These are phyloP conservation scores for Microcyclosporella mali DNA, from an alignment of 2,329 filamentous ascomycete genomes.

Conservation along the genomic window DNA sequence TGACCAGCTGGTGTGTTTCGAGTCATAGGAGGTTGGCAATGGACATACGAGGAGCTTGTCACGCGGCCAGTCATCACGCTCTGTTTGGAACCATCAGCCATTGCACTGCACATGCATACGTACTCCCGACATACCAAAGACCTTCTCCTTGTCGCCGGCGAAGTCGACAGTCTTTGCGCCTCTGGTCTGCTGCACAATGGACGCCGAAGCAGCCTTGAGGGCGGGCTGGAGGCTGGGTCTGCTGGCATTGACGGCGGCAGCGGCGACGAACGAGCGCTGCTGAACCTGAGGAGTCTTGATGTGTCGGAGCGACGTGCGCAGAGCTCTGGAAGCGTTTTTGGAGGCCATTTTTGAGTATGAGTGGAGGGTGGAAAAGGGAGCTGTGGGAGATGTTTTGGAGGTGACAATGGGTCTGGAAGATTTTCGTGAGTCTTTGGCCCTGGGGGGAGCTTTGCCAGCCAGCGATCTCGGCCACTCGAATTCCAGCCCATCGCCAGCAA, in stretches of 20 bases:
- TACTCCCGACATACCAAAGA: slow-evolving; percentile 62
- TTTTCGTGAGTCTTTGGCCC: slow-evolving; percentile 6
- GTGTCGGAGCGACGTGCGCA: slow-evolving; percentile 53
- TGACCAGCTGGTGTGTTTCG: slow-evolving; percentile 1
- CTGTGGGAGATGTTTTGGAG: background rate
- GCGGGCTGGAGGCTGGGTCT: slow-evolving; percentile 40
- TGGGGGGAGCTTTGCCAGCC: no score
- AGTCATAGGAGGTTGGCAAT: slow-evolving; percentile 5
- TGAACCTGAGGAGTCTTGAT: slow-evolving; percentile 46
- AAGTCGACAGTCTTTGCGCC: slow-evolving; percentile 99
- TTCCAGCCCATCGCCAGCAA: no score
- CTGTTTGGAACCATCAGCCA: slow-evolving; percentile 45
- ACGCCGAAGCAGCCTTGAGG: slow-evolving; percentile 41
- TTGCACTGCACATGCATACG: slow-evolving; percentile 1
- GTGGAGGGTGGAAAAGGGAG: slow-evolving; percentile 5
- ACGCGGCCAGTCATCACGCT: slow-evolving; percentile 96
- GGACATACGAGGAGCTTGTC: slow-evolving; percentile 86
- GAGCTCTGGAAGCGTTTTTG: slow-evolving; percentile 60
- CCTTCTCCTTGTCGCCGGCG: slow-evolving; percentile 86
- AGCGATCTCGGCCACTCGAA: no score
- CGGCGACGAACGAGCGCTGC: slow-evolving; percentile 54
- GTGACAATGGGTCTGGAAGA: background rate
- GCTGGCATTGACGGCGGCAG: slow-evolving; percentile 50
- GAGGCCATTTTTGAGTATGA: slow-evolving; percentile 65
- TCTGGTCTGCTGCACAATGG: slow-evolving; percentile 58